Base-by-base conservation (phyloP, 2,329 filamentous ascomycete species). In the Nothomitra cinnamomea region DNA sequence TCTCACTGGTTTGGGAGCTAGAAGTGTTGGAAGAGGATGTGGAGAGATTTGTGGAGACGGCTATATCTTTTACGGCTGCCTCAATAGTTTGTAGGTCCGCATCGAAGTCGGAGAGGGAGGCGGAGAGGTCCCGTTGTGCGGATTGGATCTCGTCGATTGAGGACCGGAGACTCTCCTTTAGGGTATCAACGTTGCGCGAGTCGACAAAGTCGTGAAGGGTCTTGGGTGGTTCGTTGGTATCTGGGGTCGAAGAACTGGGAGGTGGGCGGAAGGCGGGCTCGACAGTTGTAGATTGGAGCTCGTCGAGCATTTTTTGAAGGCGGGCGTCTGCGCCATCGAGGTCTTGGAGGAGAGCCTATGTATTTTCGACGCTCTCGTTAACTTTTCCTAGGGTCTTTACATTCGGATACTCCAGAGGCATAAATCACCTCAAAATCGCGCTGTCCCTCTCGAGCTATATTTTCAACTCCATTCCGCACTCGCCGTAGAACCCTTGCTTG, bases 161-260 rank as follows among this genome's bases (percentile, higher is more conserved):
- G 54, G 74, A 75, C 62, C 85, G 85, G 60, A 89, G 71, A 3
- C 77, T 76, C 56, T 81, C 72, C 41, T 79, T 73, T 66, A 88
- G 76, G 12, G 70, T 72, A 55, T 82, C 74, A 4, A 89, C 83
- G 58, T 77, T 78, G 10, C 76, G 71, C 63, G 85, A 83, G 60
- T 89, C 83, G 48, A 89, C 79, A 66, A 89, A 89, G 62, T 89
- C 83, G 57, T 85, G 73, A 56, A 90, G 67, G 47, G 73, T 83
- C 64, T 80, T 80, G 53, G 74, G 72, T 53, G 72, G 72, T 59
- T 80, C 77, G 1, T 71, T 74, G 0, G 63, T 66, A 10, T 32
- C 28, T 32, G 28, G 10, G 10, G 28, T 32, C 10, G 28, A 4
- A 10, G 28, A 10, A 10, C 10, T 32, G 28, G 10, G 28, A 32